These are phyloP conservation scores for Phytophthora tubulina DNA, from an alignment of 352 stramenopile genomes.

Conservation along the genomic window DNA sequence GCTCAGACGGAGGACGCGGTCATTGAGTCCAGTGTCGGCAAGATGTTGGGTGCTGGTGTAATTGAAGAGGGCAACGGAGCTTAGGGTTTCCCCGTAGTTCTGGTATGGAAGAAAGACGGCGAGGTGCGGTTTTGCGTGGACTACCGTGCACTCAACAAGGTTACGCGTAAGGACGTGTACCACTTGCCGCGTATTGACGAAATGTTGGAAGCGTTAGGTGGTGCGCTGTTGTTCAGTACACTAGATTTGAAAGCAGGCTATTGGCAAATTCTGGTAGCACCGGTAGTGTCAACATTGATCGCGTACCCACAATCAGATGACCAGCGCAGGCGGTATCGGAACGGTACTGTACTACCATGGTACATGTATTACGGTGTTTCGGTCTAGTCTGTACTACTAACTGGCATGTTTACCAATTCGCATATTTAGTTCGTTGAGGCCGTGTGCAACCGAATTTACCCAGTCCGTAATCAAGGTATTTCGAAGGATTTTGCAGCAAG, in stretches of 20 bases:
- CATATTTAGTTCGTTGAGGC: too few species aligned
- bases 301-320: too few species aligned
- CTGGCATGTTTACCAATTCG: too few species aligned
- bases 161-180: constrained; percentile 14
- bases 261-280: not conserved
- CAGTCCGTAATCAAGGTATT: too few species aligned
- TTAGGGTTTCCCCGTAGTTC: constrained; percentile 6
- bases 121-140: constrained; percentile 6
- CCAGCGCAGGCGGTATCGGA: too few species aligned
- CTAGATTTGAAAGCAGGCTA: not conserved
- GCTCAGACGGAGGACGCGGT: not conserved
- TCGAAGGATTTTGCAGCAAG: too few species aligned
- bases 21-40: not conserved
- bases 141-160: not conserved
- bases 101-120: constrained; percentile 10
- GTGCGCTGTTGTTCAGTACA: not conserved
- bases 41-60: not conserved
- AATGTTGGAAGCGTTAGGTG: not conserved
- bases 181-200: constrained; percentile 10
- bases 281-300: too few species aligned
- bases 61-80: constrained; percentile 4
- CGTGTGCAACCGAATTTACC: too few species aligned
- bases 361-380: too few species aligned
- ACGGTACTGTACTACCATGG: too few species aligned
- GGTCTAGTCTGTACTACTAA: too few species aligned